Conservation (phyloP, 2,329 filamentous ascomycete species). For the Verticillium tricorpus region DNA sequence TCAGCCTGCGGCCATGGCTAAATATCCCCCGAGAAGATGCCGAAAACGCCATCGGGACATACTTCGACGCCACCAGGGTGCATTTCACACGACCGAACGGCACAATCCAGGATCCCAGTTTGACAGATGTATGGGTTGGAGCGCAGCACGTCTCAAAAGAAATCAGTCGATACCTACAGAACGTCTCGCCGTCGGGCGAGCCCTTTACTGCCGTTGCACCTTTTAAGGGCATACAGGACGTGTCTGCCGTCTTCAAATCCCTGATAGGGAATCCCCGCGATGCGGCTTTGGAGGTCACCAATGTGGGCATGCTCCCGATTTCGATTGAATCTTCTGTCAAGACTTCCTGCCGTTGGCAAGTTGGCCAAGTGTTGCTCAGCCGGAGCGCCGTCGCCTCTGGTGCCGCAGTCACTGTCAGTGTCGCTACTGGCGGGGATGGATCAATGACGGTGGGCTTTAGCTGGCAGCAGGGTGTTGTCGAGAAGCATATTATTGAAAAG, state of each 20-base stretch:
- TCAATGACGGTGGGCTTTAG: constrained; percentile 32
- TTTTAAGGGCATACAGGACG: constrained; percentile 33
- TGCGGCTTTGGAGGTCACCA: constrained; percentile 38
- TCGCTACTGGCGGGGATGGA: constrained; percentile 37
- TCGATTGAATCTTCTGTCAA: not conserved
- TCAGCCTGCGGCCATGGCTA: constrained; percentile 13
- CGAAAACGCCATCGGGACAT: constrained; percentile 9
- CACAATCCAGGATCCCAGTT: not conserved
- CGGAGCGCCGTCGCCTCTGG: constrained; percentile 34
- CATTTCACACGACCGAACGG: constrained; percentile 2
- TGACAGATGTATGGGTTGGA: not conserved
- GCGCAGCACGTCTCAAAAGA: not conserved
- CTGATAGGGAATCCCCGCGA: constrained; percentile 32
- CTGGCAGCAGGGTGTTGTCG: constrained; percentile 33
- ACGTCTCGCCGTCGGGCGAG: constrained; percentile 13
- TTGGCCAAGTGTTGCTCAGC: constrained; percentile 38
- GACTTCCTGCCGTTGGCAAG: constrained; percentile 15
- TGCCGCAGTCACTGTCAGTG: constrained; percentile 30
- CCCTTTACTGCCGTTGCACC: constrained; percentile 21
- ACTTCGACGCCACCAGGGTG: constrained; percentile 11
- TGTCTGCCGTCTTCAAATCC: constrained; percentile 27
- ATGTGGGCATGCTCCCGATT: constrained; percentile 31
- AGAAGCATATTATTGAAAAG: constrained; percentile 14
- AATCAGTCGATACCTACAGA: constrained; percentile 4
- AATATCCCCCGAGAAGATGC: constrained; percentile 5